A percentile compares a stretch with the other conserved stretches of the same genome.
Conservation (phyloP, 495 filamentous ascomycete genomes). For the Pseudevernia furfuracea region DNA sequence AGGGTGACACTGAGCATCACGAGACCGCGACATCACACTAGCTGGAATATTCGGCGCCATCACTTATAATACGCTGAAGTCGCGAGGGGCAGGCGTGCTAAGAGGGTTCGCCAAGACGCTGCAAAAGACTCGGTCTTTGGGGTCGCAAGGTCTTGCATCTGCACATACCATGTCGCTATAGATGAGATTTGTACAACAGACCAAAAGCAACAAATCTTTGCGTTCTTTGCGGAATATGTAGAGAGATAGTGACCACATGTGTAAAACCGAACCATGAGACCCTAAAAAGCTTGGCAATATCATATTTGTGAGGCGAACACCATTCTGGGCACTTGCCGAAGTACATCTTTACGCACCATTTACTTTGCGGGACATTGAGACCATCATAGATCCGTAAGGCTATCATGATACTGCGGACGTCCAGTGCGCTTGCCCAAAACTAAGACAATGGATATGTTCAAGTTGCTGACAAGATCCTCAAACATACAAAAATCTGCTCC, state of each 20-base stretch:
- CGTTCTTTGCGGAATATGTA: background rate
- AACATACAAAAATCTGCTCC: conserved; percentile 39
- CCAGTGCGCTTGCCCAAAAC: background rate
- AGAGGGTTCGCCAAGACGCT: background rate
- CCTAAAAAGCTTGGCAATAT: conserved; percentile 12
- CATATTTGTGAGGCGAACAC: background rate
- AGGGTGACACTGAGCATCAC: conserved; percentile 54
- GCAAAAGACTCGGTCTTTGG: background rate
- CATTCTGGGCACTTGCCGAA: background rate
- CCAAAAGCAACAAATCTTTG: conserved; percentile 9
- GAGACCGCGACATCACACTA: conserved; percentile 21
- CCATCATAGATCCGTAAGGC: background rate
- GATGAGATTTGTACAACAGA: conserved; percentile 24
- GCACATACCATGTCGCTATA: conserved; percentile 25
- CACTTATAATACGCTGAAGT: background rate
- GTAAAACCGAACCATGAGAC: background rate
- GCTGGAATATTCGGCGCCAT: background rate
- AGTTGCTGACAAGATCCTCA: conserved; percentile 46
- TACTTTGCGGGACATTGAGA: background rate
- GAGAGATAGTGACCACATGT: background rate
- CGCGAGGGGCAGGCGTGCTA: background rate
- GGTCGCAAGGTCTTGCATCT: conserved; percentile 2
- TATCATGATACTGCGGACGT: background rate
- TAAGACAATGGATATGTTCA: conserved; percentile 46
- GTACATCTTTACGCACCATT: background rate